Percentiles rank a stretch among this genome's conserved stretches.
Conservation (phyloP, 805 yeast species). For the Kodamaea laetipori region DNA sequence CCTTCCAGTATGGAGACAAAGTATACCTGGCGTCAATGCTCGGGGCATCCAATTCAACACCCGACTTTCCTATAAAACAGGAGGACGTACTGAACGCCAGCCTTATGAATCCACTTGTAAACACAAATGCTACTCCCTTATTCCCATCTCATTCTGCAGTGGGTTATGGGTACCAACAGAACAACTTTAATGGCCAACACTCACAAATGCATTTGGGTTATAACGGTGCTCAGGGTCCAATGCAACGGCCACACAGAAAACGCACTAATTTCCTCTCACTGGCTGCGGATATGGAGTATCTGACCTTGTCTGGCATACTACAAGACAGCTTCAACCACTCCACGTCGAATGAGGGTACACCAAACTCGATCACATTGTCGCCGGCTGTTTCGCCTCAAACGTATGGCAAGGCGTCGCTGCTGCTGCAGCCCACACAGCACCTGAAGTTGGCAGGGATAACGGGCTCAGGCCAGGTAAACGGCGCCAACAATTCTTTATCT, state of each 20-base stretch:
- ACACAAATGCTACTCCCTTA: background rate
- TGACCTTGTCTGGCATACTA: slow-evolving; percentile 65
- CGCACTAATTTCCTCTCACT: slow-evolving; percentile 58
- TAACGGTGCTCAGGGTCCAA: background rate
- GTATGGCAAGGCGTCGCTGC: no score
- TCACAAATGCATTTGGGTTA: background rate
- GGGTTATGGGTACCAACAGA: slow-evolving; percentile 2
- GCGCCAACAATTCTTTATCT: background rate
- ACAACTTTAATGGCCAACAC: background rate
- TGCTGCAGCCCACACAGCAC: slow-evolving; percentile 19
- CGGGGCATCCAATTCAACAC: slow-evolving; percentile 3
- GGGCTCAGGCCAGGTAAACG: background rate
- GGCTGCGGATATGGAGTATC: slow-evolving; percentile 75
- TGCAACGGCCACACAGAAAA: slow-evolving; percentile 16
- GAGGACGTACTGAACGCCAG: slow-evolving; percentile 6
- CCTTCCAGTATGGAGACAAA: slow-evolving; percentile 1
- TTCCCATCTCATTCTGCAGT: slow-evolving; percentile 9
- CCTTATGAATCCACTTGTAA: background rate
- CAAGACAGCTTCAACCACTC: slow-evolving; percentile 44
- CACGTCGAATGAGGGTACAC: slow-evolving; percentile 41
- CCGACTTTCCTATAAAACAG: slow-evolving; percentile 9
- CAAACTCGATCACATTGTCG: slow-evolving; percentile 34
- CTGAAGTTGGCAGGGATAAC: background rate
- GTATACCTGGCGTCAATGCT: slow-evolving; percentile 8
- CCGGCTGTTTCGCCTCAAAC: slow-evolving; percentile 42